A percentile compares a stretch with the other conserved stretches of the same genome.
phyloP scores from a whole-genome alignment of 2,329 filamentous ascomycete species.

The Sporothrix luriei region DNA sequence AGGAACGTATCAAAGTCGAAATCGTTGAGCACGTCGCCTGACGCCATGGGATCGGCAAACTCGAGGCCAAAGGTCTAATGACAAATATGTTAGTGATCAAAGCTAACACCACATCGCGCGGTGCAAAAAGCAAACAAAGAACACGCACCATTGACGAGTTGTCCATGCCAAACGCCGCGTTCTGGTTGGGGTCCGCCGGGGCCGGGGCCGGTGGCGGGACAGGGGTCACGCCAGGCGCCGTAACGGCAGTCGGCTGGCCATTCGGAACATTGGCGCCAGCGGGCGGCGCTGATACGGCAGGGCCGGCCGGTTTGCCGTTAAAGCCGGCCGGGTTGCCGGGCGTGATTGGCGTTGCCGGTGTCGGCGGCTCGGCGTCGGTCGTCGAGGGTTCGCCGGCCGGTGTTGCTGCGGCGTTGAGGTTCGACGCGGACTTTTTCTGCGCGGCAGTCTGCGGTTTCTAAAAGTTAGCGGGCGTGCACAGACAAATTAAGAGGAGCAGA shows the following conservation, averaged over 20 bases:
- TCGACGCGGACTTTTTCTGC: constrained; percentile 66
- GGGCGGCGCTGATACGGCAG: constrained; percentile 43
- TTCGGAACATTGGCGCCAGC: constrained; percentile 44
- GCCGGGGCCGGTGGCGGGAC: constrained; percentile 47
- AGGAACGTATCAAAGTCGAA: constrained; percentile 72
- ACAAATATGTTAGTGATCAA: neutral
- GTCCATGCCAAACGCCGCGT: constrained; percentile 50
- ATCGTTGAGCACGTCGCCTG: constrained; percentile 63
- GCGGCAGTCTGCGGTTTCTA: constrained; percentile 51
- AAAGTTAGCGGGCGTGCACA: constrained; percentile 22
- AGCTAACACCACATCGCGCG: too few relatives aligned
- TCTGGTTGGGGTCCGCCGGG: constrained; percentile 54
- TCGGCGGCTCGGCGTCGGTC: constrained; percentile 60
- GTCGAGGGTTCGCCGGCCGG: constrained; percentile 57
- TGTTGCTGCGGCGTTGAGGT: constrained; percentile 55
- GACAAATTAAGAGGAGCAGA: neutral
- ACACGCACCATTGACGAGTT: constrained; percentile 50
- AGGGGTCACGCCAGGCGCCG: constrained; percentile 49
- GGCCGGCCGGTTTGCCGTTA: constrained; percentile 45
- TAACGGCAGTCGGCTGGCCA: constrained; percentile 51
- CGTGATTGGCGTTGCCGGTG: constrained; percentile 66
- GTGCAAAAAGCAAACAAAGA: constrained; percentile 35
- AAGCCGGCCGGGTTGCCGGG: constrained; percentile 58
- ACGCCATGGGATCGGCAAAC: constrained; percentile 58
- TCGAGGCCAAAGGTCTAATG: constrained; percentile 53